Base-by-base conservation (phyloP, 208 protist species). In the Trypanosoma cruzi region DNA sequence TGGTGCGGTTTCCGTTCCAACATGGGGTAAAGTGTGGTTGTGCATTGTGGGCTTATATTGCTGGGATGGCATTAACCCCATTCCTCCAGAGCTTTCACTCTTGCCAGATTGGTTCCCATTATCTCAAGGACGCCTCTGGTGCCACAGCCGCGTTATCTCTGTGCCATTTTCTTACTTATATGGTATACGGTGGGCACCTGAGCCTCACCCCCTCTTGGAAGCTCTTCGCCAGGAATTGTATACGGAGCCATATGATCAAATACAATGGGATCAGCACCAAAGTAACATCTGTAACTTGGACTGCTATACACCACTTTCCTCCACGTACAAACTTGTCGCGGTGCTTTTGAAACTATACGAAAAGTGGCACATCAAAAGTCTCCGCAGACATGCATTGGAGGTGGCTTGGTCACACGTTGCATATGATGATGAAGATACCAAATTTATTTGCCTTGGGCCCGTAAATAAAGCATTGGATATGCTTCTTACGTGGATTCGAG, bases 11-110 rank as follows among this genome's bases (percentile, higher is more conserved):
- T 89, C 80, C 48, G 98, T 96, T 22, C 96, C 97, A 26, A 96
- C 94, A 64, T 99, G 98, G 98, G 98, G 97, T 28, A 99, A 99
- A 76, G 93, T 98, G 24, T 99, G 97, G 95, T 81, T 99, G 36
- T 84, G 85, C 55, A 81, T 93, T 49, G 75, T 99, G 10, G 89
- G 90, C 64, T 63, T 98, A 16, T 99, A 95, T 80, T 76, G 82
- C 46, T 99, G 95, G 91, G 86, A 98, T 7, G 97, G 97, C 29
- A 71, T 98, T n/a, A 87, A 96, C 72, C 89, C 96, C 20, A 71
- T 99, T 22, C 87, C 93, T 32, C 96, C 96, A 37, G 97, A 99
- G 86, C 77, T 99, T 64, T 93, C 87, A 68, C 71, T 98, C n/a
- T 58, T 98, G 31, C 96, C 97, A 18, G 70, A 97, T 59, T 97